Evolutionary conservation across 2,329 filamentous ascomycete species (phyloP).

Genomic region (Coniochaeta hoffmannii): DNA sequence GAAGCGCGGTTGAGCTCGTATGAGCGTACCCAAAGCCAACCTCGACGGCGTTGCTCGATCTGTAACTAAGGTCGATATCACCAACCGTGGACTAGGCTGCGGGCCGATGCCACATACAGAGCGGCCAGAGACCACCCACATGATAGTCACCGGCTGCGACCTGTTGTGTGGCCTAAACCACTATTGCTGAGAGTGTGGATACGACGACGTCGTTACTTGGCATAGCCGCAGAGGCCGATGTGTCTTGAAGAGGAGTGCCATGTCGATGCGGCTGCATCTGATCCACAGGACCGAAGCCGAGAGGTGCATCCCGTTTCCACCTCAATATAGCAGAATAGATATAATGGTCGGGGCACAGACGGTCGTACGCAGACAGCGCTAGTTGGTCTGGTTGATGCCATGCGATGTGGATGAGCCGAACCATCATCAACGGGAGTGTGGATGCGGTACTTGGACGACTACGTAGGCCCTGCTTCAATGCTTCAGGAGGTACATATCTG

Average conservation of each 20-base stretch:
- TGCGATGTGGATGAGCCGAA: slow-evolving; percentile 2
- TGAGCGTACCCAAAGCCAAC: background rate
- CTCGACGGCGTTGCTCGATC: background rate
- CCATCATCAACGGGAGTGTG: background rate
- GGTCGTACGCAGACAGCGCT: background rate
- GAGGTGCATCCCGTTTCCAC: background rate
- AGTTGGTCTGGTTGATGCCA: background rate
- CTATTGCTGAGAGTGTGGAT: background rate
- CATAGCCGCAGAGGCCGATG: background rate
- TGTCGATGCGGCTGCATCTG: background rate
- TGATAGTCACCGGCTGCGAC: slow-evolving; percentile 2
- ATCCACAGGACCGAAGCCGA: background rate
- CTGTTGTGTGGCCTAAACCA: background rate
- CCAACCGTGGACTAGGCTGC: background rate
- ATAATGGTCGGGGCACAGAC: background rate
- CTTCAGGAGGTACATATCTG: background rate
- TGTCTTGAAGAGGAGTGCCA: no score
- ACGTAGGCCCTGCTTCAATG: background rate
- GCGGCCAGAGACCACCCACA: background rate
- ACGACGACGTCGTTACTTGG: background rate
- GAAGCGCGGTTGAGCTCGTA: background rate
- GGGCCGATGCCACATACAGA: background rate
- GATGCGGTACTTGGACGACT: background rate
- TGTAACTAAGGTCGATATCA: background rate
- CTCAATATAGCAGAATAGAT: background rate